Base-by-base conservation (phyloP, 352 stramenopile species). In the Phytopythium montanum region DNA sequence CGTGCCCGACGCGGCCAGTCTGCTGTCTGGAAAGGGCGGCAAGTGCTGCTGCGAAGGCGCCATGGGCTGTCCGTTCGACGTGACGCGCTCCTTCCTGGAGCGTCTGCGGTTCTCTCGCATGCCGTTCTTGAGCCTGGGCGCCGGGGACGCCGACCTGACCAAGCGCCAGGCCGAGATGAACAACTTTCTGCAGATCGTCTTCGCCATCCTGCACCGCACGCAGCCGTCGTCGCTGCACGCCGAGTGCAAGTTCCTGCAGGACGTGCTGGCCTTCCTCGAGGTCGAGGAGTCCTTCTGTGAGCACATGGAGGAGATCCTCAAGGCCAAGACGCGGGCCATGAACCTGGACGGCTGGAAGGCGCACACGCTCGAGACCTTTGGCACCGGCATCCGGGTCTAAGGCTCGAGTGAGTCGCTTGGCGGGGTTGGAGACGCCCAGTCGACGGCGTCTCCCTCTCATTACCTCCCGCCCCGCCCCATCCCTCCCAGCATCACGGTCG, bases 181-280 rank as follows among this genome's bases (percentile, higher is more conserved):
- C 70, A 89, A 87, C 59, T 95, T 95, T 57, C 60, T 95, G 42
- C 78, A 76, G 51, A 82, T 90, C 60, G 77, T 95, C 58, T 90
- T 93, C 55, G 76, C 75, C 42, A 88, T 92, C 54, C 63, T 95
- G 59, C 83, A 92, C 61, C 78, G 79, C 50, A 89, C 90, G 74
- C 76, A 87, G 60, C 75, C 79, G 25, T 73, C 68, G 31, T 68
- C 72, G 52, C 92, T 84, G 74, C 73, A 87, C 57, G 62, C 74
- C 5, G 73, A 92, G 44, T 95, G 86, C 65, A 69, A 75, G 2
- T 95, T 95, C 59, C 68, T 95, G 23, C 81, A 91, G 57, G 82
- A 93, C 60, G 79, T 95, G 36, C 73, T 92, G 50, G 66, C 41
- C 49, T 95, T 95, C 68, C 69, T 95, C 28, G 83, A 91, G 45